Base-by-base conservation (phyloP, 306 rosid genomes). In the Boehmeria nivea region DNA sequence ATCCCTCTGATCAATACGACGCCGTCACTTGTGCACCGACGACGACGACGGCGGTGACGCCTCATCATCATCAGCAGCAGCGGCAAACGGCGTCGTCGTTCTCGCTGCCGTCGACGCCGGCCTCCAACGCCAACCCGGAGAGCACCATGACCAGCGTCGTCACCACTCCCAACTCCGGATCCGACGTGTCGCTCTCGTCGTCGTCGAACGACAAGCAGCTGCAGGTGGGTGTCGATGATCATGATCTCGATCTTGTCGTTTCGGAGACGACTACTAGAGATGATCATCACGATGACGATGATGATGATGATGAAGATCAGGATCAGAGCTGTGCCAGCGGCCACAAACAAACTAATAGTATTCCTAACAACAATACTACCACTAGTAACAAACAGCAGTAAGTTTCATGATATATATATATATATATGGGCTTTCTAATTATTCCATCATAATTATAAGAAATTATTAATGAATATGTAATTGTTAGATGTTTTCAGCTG, bases 141-240 rank as follows among this genome's bases (percentile, higher is more conserved):
- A 67, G 86, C 47, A 72, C 61, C 76, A 21, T 10, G 24, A 24
- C 33, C 6, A 44, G 36, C 2, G 45, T 84, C 94, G 0, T 84
- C 57, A 64, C 76, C 14, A 72, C 84, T 48, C 87, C 95, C 87
- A 0, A 75, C 95, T 0, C 89, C 95, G 0, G 73, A 80, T 84
- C 87, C 0, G 70, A 75, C 1, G 45, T 40, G 8, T 87, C 93
- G 2, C 71, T 82, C 55, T 84, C 99, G 7, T 87, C 86, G 0
- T 87, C 85, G 0, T 80, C 93, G 0, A 78, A 80, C 34, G 99
- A 78, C 57, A 6, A 62, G 17, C 54, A 22, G 11, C n/a, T n/a
- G n/a, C n/a, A n/a, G n/a, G n/a, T n/a, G n/a, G n/a, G n/a, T n/a
- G n/a, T 11, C 18, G 12, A 31, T 5, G 39, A 52, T 8, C 14